Evolutionary conservation across 495 filamentous ascomycete genomes (phyloP), one percentile per base, ranked within the genome.

Genomic region (Daldinia loculata): DNA sequence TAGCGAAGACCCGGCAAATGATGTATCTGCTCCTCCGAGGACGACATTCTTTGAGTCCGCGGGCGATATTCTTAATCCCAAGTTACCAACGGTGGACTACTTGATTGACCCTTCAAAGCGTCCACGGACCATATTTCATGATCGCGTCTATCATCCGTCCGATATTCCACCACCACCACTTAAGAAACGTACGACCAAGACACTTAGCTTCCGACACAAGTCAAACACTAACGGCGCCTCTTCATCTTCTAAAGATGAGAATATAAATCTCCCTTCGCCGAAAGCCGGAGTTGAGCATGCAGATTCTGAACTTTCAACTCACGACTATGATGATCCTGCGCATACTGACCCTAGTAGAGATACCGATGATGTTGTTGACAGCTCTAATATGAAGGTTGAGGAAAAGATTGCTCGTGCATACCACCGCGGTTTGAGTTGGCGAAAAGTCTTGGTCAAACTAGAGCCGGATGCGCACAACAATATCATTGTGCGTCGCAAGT

Each of bases 401-500:
- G 95, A 99, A 76, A 98, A 98, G 77, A 99, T 99, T 61, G 95
- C 95, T 1, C 87, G 95, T 52, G 95, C 94, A 43, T 99, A 98
- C 78, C 95, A 99, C 76, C 86, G 88, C 6, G 91, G 91, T 69
- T 81, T 99, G 19, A 91, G 91, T 4, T 99, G 95, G 95, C 91
- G 95, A 11, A 99, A 99, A 77, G 95, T 98, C 3, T 88, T 99
- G 9, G 95, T 98, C 22, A 89, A 94, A 48, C 85, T 99, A 8
- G 95, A 99, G 76, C 95, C 95, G 1, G 95, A 99, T 83, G 95
- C 95, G 2, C 95, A 99, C 79, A 99, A 99, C 79, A 99, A 99
- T 77, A 95, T 99, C 63, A 91, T 97, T 65, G 95, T 99, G 19
- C 90, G 95, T 27, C 89, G 95, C 32, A 95, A 92, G 88, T 98